Evolutionary conservation across 73 alveolate genomes (phyloP), one percentile per base, ranked within the genome.

Genomic region (Effrenium voratum): DNA sequence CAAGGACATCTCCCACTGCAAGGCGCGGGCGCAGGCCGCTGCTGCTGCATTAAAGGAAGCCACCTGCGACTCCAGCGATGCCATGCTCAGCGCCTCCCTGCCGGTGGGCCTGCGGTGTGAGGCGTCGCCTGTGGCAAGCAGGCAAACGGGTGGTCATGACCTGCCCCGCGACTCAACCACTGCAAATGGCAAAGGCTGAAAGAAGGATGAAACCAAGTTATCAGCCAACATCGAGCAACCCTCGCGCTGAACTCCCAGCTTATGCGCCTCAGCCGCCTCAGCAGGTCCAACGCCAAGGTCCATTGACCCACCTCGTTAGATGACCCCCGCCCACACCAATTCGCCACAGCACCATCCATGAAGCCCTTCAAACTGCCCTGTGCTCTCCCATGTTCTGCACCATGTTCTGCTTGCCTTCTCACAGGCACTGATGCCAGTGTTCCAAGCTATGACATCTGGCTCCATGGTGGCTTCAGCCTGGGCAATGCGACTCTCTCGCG

Each of bases 1-100:
- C 44, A 80, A 46, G 91, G 63, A 40, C 44, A 66, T 66, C 91
- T 80, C 63, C 91, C 91, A 80, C 28, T 47, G 91, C 91, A 80
- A 45, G 45, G 91, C 91, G 68, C 91, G 10, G 5, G 47, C 91
- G 16, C 91, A 80, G 2, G 70, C 91, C 6, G 91, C 91, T 3
- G 91, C 91, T 5, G 91, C 46, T 15, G 91, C 8, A 43, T 80
- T 26, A 70, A 80, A 80, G 15, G 91, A 80, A 6, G 91, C 70
- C 68, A n/a, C 88, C 88, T 77, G 40, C 43, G 45, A 2, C 88
- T 38, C 41, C n/a, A 30, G n/a, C n/a, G n/a, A n/a, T n/a, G n/a
- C n/a, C n/a, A n/a, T n/a, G n/a, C n/a, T n/a, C n/a, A n/a, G n/a
- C n/a, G n/a, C n/a, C n/a, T n/a, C n/a, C n/a, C n/a, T n/a, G n/a